Evolutionary conservation across 768 basidiomycete genomes (phyloP).

Genomic region (Lentinula edodes): DNA sequence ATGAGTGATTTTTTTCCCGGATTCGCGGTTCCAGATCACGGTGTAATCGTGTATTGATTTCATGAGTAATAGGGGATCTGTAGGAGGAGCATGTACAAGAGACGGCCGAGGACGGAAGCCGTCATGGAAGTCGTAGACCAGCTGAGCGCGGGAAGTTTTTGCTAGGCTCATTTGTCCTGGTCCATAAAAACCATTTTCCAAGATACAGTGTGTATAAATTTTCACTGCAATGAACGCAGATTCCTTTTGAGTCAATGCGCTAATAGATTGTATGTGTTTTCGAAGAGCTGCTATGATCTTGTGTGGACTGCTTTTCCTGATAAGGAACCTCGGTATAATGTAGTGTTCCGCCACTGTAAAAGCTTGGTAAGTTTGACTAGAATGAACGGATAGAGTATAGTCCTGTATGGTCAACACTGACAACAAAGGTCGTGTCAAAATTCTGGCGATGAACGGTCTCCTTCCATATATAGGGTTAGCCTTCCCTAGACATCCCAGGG

Average conservation of each 20-base stretch:
- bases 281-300: background rate
- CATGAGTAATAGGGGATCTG: no score
- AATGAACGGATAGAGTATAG: background rate
- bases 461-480: background rate
- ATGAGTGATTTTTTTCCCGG: no score
- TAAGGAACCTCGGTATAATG: background rate
- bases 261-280: background rate
- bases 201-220: no score
- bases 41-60: no score
- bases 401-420: background rate
- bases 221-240: slow-evolving; percentile 1
- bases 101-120: no score
- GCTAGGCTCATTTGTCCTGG: no score
- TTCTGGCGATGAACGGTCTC: background rate
- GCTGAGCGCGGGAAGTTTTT: no score
- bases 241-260: background rate
- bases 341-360: background rate
- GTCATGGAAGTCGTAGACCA: no score
- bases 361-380: background rate
- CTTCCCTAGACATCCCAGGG: background rate
- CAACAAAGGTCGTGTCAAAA: background rate
- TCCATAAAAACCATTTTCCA: no score
- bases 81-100: no score
- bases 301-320: background rate
- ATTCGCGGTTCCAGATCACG: no score